Evolutionary conservation across 768 basidiomycete species (phyloP).

Genomic region (Mycena maculata): DNA sequence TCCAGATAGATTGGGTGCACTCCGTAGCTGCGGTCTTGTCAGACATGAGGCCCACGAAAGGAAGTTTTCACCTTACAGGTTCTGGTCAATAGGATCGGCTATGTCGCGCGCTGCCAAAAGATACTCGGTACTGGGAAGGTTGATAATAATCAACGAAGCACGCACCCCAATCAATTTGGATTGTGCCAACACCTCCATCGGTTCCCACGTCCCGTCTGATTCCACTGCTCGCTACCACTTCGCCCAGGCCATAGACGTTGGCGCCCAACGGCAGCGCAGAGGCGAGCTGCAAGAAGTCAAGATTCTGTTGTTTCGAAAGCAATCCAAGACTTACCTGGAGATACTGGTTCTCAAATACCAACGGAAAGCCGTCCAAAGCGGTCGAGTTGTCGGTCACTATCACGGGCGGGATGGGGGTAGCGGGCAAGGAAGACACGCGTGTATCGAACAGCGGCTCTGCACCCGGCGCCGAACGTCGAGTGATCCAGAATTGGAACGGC

Average conservation of each 20-base stretch:
- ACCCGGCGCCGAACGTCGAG: conserved; percentile 68
- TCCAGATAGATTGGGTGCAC: conserved; percentile 79
- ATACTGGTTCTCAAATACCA: conserved; percentile 86
- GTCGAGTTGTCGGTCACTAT: conserved; percentile 63
- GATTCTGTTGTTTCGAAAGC: too few species aligned
- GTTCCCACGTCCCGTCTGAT: conserved; percentile 71
- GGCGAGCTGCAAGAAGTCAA: conserved; percentile 56
- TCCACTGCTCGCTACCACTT: conserved; percentile 76
- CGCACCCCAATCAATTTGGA: conserved; percentile 71
- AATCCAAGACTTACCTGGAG: conserved; percentile 61
- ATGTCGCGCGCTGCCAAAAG: conserved; percentile 57
- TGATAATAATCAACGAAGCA: not conserved
- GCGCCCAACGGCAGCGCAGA: conserved; percentile 73
- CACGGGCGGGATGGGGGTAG: conserved; percentile 68
- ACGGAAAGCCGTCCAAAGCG: conserved; percentile 69
- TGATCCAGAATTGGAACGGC: conserved; percentile 87
- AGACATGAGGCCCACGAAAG: not conserved
- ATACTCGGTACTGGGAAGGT: too few species aligned
- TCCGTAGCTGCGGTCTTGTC: conserved; percentile 63
- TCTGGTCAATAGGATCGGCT: conserved; percentile 73
- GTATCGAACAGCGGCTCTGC: conserved; percentile 77
- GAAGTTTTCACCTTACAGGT: conserved; percentile 59
- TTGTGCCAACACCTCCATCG: conserved; percentile 61
- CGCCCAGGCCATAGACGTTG: conserved; percentile 85
- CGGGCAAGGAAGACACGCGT: conserved; percentile 68